Base-by-base conservation (phyloP, 2,329 filamentous ascomycete genomes). In the Phyllachora maydis region DNA sequence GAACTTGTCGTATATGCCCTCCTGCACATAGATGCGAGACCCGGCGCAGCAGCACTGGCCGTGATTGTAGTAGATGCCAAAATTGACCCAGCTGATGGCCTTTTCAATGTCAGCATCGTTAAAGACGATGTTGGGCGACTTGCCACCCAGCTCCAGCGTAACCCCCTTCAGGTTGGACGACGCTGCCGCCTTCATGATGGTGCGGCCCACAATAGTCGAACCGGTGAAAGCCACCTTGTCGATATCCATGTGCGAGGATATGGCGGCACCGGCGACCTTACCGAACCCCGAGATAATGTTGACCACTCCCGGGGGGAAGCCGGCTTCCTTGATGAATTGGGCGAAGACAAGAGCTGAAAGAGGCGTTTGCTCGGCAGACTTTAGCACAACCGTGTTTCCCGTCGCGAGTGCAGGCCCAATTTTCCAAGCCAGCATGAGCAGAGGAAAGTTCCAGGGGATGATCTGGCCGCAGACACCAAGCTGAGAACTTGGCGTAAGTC, bases 401-500 rank as follows among this genome's bases (percentile, higher is more conserved):
- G 63, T 60, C 24, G 64, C 64, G 19, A 72, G 40, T n/a, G 66
- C 66, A 10, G 76, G 75, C 11, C 71, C 75, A 32, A 82, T 56
- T 41, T 81, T 81, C 71, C 73, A 76, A 4, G 67, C 68, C 10
- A 73, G 72, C 65, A 83, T 82, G 11, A 60, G 56, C 2, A 85
- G 54, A 2, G 78, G 77, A 34, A 74, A 79, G 43, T 85, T 85
- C 73, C 76, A 85, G 7, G 76, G 75, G 29, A 79, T 78, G 32
- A 83, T 82, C 49, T 88, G 78, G 41, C 72, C 81, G 47, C 78
- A 82, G 29, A 82, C 74, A 47, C 75, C 75, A 33, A 76, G 56
- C 59, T 64, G 23, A 9, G 5, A 13, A 6, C 6, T 10, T 3
- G 8, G 9, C 12, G 24, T 24, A 29, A 25, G 23, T 19, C 13